phyloP scores from a whole-genome alignment of 192 early-diverging fungal species.

The Umbelopsis sp. region DNA sequence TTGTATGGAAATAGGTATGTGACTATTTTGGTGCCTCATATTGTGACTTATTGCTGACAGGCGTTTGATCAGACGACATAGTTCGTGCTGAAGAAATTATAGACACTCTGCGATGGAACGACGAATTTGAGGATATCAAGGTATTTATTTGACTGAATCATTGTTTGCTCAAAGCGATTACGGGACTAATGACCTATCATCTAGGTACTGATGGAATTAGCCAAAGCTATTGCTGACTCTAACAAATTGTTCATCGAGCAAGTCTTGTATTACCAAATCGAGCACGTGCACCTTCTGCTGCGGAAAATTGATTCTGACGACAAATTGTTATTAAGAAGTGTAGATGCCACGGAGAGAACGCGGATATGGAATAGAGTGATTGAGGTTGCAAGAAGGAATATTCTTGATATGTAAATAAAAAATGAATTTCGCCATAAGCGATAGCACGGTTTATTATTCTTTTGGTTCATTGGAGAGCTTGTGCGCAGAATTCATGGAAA shows the following conservation, averaged over 20 bases:
- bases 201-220: neutral
- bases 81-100: slow-evolving; percentile 8
- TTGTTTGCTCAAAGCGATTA: neutral
- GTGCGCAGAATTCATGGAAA: neutral
- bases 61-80: neutral
- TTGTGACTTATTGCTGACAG: slow-evolving; percentile 2
- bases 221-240: neutral
- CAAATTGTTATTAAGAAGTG: neutral
- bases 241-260: neutral
- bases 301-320: neutral
- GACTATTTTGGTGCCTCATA: no score
- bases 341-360: neutral
- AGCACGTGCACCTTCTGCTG: neutral
- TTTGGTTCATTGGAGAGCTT: neutral
- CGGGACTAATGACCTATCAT: neutral
- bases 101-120: neutral
- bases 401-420: neutral
- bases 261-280: slow-evolving; percentile 5
- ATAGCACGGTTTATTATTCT: neutral
- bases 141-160: no score
- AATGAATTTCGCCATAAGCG: neutral
- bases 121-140: neutral
- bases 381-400: neutral
- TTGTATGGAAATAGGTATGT: slow-evolving; percentile 7
- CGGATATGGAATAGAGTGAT: slow-evolving; percentile 2